Conservation (phyloP, 768 basidiomycete genomes). For the Kwoniella pini region DNA sequence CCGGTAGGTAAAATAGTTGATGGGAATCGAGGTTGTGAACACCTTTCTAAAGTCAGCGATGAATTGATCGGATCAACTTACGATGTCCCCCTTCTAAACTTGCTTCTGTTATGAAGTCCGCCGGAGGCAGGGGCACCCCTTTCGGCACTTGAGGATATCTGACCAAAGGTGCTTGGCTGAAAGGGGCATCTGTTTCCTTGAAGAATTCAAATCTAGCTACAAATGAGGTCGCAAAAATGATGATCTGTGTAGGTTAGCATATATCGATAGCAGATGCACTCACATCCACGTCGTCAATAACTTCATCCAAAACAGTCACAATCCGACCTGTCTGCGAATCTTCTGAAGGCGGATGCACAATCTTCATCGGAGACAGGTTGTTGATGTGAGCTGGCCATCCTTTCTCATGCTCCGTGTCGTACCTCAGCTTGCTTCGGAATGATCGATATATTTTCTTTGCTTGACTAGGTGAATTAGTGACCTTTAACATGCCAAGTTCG, state of each 20-base stretch:
- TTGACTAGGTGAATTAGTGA: background rate
- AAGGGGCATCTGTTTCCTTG: conserved; percentile 8
- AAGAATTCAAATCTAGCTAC: conserved; percentile 14
- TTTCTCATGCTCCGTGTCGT: conserved; percentile 12
- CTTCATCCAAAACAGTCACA: conserved; percentile 3
- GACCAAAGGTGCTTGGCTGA: conserved; percentile 5
- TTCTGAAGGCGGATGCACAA: conserved; percentile 2
- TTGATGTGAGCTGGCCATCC: conserved; percentile 10
- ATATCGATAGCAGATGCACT: no score
- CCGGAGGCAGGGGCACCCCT: background rate
- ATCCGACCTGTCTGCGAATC: conserved; percentile 6
- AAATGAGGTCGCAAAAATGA: conserved; percentile 13
- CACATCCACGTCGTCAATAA: conserved; percentile 15
- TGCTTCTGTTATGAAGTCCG: background rate
- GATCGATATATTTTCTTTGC: conserved; percentile 13
- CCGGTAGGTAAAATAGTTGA: conserved; percentile 17
- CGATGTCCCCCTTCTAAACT: conserved; percentile 12
- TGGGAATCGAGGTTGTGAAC: conserved; percentile 14
- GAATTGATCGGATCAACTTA: background rate
- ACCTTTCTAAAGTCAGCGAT: background rate
- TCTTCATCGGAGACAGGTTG: conserved; percentile 12
- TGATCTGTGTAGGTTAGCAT: conserved; percentile 5
- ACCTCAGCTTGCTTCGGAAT: conserved; percentile 8
- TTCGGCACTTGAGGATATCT: background rate
- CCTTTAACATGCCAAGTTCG: conserved; percentile 10